These are phyloP conservation scores for Aspergillus fischeri DNA, from an alignment of 2,329 filamentous ascomycete genomes.

Conservation along the genomic window DNA sequence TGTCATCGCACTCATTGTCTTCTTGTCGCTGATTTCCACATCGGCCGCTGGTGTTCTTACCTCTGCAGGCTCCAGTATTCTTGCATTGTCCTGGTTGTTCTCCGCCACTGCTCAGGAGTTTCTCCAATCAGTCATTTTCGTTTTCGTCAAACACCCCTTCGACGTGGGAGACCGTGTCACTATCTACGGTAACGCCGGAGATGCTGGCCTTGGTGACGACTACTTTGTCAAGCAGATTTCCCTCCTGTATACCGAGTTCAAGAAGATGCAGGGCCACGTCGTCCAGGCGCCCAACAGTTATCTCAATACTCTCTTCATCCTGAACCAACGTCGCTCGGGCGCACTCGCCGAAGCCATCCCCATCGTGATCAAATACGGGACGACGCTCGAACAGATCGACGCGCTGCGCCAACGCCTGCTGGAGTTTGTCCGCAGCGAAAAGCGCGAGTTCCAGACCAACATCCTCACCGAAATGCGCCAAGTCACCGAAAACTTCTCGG, in stretches of 20 bases:
- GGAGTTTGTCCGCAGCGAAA: conserved; percentile 78
- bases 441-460: conserved; percentile 82
- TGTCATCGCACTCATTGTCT: conserved; percentile 76
- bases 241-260: conserved; percentile 92
- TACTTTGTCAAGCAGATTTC: conserved; percentile 96
- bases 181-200: conserved; percentile 84
- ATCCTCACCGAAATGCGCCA: conserved; percentile 80
- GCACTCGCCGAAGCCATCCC: conserved; percentile 81
- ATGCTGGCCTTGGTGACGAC: conserved; percentile 75
- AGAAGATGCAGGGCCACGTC: conserved; percentile 96
- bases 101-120: conserved; percentile 93
- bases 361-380: conserved; percentile 84
- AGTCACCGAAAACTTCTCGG: conserved; percentile 76
- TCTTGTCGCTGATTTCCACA: conserved; percentile 82
- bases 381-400: conserved; percentile 76
- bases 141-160: conserved; percentile 96
- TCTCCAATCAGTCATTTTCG: conserved; percentile 87
- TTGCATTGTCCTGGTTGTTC: conserved; percentile 89
- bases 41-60: conserved; percentile 89
- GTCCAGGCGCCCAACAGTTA: conserved; percentile 95
- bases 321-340: conserved; percentile 89
- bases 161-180: conserved; percentile 92
- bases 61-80: conserved; percentile 78
- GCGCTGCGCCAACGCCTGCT: conserved; percentile 73
- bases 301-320: conserved; percentile 87